A percentile compares a stretch with the other conserved stretches of the same genome.
Conservation (phyloP, 2,329 filamentous ascomycete species). For the Colletotrichum liaoningense region DNA sequence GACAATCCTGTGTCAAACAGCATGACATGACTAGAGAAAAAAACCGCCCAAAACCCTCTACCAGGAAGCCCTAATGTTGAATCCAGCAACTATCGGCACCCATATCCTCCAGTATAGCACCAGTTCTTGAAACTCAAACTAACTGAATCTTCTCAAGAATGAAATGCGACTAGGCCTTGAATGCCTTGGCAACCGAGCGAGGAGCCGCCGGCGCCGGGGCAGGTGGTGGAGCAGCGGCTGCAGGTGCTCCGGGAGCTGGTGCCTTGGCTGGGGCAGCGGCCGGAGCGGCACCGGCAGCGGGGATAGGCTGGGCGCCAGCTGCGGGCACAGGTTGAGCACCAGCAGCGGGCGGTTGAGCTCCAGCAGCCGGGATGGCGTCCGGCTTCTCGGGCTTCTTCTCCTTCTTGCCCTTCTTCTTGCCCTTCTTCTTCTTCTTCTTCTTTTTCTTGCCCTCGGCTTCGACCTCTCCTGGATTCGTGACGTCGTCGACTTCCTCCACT, state of each 20-base stretch:
- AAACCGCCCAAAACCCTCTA: not conserved
- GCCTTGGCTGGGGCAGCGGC: not conserved
- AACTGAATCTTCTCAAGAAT: not conserved
- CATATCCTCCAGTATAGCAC: not conserved
- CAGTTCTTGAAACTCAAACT: not conserved
- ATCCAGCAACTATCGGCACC: slow-evolving; percentile 9
- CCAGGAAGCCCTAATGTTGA: slow-evolving; percentile 11
- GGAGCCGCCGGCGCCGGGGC: not conserved
- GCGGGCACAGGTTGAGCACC: not conserved
- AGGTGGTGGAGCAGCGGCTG: not conserved
- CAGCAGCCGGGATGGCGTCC: not conserved
- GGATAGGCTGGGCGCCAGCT: not conserved
- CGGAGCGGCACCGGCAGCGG: not conserved
- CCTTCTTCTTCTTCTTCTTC: slow-evolving; percentile 35
- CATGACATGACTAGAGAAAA: not conserved
- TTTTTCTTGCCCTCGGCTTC: slow-evolving; percentile 29
- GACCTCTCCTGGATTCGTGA: not conserved
- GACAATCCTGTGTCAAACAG: slow-evolving; percentile 8
- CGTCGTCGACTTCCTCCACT: slow-evolving; percentile 8
- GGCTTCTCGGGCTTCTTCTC: slow-evolving; percentile 32
- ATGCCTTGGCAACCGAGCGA: not conserved
- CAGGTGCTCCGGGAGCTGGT: not conserved
- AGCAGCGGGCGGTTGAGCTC: not conserved
- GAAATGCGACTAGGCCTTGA: not conserved
- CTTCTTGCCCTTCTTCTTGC: slow-evolving; percentile 33